These are phyloP conservation scores for Halenospora varia DNA, from an alignment of 495 filamentous ascomycete species.

Conservation along the genomic window DNA sequence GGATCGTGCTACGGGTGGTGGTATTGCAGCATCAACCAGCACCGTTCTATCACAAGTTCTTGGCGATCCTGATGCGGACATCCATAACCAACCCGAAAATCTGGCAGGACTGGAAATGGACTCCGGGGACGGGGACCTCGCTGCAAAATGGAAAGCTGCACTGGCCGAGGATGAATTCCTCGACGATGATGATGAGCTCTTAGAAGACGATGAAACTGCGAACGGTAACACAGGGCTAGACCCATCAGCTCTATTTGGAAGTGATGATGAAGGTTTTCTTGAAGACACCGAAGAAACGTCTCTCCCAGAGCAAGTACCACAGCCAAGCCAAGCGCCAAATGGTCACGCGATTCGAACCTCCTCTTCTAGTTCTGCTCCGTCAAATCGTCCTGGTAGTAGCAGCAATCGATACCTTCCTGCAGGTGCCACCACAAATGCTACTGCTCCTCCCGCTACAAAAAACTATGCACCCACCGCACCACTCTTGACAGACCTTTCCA, in stretches of 20 bases:
- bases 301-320: neutral
- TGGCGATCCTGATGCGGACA: conserved; percentile 14
- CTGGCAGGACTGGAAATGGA: conserved; percentile 24
- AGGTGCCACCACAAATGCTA: neutral
- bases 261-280: conserved; percentile 71
- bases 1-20: conserved; percentile 24
- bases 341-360: conserved; percentile 27
- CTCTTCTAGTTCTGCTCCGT: conserved; percentile 21
- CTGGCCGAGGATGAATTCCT: conserved; percentile 75
- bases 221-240: conserved; percentile 43
- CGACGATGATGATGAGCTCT: conserved; percentile 54
- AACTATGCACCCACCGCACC: conserved; percentile 19
- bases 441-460: neutral
- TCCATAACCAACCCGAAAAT: conserved; percentile 24
- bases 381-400: conserved; percentile 10
- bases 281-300: conserved; percentile 47
- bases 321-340: conserved; percentile 22
- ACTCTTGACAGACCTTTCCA: conserved; percentile 24
- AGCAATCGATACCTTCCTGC: conserved; percentile 24
- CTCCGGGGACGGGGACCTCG: conserved; percentile 55
- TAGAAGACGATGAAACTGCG: conserved; percentile 61
- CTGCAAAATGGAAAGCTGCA: conserved; percentile 79
- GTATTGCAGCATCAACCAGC: conserved; percentile 23
- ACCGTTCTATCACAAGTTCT: conserved; percentile 25
- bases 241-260: conserved; percentile 34